These are phyloP conservation scores for Pseudogymnoascus destructans DNA, from an alignment of 2,329 filamentous ascomycete species.

Conservation along the genomic window DNA sequence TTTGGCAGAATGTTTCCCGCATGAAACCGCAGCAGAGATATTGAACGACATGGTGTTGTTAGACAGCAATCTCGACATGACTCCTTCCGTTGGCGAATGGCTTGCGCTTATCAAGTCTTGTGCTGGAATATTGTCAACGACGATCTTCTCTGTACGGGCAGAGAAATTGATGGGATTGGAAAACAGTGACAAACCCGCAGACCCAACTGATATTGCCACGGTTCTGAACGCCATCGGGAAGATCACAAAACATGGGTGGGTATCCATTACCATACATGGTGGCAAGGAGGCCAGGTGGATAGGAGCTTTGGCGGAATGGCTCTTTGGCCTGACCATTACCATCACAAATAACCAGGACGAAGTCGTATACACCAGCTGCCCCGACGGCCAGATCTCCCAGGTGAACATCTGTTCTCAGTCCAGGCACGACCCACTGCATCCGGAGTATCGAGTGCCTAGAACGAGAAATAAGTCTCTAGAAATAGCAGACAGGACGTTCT, in stretches of 20 bases:
- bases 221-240: neutral
- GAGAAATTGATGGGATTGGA: neutral
- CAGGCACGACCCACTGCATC: neutral
- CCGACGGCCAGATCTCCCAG: neutral
- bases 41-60: neutral
- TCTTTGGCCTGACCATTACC: neutral
- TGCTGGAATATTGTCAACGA: neutral
- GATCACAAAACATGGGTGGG: neutral
- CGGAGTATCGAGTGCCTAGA: neutral
- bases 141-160: neutral
- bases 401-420: neutral
- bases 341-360: neutral
- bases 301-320: neutral
- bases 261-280: neutral
- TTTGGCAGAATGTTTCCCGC: neutral
- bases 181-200: neutral
- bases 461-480: neutral
- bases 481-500: neutral
- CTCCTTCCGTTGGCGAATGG: neutral
- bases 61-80: neutral
- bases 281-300: neutral
- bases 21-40: neutral
- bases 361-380: neutral
- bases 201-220: neutral
- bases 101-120: neutral